These are phyloP conservation scores for Lentinula lateritia DNA, from an alignment of 768 basidiomycete species.

Conservation along the genomic window DNA sequence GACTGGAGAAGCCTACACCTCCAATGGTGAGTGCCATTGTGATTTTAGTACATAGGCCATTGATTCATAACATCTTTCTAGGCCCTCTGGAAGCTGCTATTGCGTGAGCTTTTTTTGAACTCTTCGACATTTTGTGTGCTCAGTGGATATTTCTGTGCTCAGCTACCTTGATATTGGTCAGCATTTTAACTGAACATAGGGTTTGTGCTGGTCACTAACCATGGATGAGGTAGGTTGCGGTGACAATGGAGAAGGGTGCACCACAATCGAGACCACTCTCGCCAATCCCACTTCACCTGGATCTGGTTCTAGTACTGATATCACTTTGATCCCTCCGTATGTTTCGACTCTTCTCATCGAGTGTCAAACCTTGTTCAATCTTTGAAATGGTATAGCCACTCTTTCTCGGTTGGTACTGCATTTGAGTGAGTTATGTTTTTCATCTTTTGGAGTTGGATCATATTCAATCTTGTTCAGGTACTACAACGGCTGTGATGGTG, in stretches of 20 bases:
- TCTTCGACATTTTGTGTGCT: not conserved
- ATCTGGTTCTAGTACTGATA: conserved; percentile 29
- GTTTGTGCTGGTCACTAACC: not conserved
- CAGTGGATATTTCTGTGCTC: not conserved
- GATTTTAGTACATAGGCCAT: too few relatives aligned
- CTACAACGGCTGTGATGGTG: conserved; percentile 21
- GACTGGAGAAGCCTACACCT: conserved; percentile 20
- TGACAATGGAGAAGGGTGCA: conserved; percentile 31
- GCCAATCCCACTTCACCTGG: conserved; percentile 26
- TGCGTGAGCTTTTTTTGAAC: conserved; percentile 16
- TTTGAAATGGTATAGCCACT: conserved; percentile 13
- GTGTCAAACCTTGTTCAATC: not conserved
- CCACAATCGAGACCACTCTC: conserved; percentile 26
- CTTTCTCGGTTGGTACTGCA: conserved; percentile 29
- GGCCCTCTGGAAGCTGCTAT: conserved; percentile 24
- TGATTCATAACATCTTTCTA: not conserved
- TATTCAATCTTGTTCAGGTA: conserved; percentile 11
- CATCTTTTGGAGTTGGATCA: not conserved
- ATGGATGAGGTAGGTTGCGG: conserved; percentile 21
- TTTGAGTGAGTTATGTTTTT: conserved; percentile 18
- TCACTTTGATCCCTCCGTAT: conserved; percentile 29
- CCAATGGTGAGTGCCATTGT: conserved; percentile 8
- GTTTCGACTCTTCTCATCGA: not conserved
- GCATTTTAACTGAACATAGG: not conserved
- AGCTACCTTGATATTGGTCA: conserved; percentile 5